phyloP scores from a whole-genome alignment of 306 rosid genomes.

The Inga laurina region DNA sequence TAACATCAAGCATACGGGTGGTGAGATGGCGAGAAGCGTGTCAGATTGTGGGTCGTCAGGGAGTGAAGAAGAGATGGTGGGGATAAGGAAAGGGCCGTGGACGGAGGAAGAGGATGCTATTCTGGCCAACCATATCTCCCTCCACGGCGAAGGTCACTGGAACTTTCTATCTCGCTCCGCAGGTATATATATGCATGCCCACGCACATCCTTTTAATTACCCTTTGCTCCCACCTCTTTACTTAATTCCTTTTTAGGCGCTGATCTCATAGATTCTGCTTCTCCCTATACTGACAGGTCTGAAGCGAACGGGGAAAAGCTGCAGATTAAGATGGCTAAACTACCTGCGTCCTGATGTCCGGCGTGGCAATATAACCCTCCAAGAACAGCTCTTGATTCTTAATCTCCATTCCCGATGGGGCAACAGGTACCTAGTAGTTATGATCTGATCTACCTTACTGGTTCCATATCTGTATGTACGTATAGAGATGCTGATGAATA shows the following conservation, averaged over 20 bases:
- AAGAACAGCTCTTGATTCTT: slow-evolving; percentile 74
- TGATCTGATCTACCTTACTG: no score
- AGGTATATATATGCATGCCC: slow-evolving; percentile 26
- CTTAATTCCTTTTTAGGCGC: no score
- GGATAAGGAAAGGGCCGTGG: slow-evolving; percentile 70
- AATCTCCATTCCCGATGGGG: slow-evolving; percentile 78
- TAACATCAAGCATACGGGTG: background rate
- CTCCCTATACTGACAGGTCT: slow-evolving; percentile 39
- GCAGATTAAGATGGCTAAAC: slow-evolving; percentile 77
- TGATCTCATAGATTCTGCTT: background rate
- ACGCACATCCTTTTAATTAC: background rate
- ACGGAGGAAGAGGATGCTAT: slow-evolving; percentile 63
- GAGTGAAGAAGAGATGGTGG: slow-evolving; percentile 34
- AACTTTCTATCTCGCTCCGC: slow-evolving; percentile 56
- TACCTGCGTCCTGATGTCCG: slow-evolving; percentile 70
- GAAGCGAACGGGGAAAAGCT: slow-evolving; percentile 75
- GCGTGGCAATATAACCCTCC: slow-evolving; percentile 69
- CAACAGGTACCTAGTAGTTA: slow-evolving; percentile 47
- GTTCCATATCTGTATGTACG: no score
- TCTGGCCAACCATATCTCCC: slow-evolving; percentile 40
- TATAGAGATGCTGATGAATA: background rate
- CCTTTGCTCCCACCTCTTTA: no score
- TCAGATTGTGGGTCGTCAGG: slow-evolving; percentile 37
- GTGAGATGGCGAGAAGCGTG: slow-evolving; percentile 30
- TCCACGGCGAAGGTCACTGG: slow-evolving; percentile 71